Evolutionary conservation across 768 basidiomycete species (phyloP).

Genomic region (Cystofilobasidium macerans): DNA sequence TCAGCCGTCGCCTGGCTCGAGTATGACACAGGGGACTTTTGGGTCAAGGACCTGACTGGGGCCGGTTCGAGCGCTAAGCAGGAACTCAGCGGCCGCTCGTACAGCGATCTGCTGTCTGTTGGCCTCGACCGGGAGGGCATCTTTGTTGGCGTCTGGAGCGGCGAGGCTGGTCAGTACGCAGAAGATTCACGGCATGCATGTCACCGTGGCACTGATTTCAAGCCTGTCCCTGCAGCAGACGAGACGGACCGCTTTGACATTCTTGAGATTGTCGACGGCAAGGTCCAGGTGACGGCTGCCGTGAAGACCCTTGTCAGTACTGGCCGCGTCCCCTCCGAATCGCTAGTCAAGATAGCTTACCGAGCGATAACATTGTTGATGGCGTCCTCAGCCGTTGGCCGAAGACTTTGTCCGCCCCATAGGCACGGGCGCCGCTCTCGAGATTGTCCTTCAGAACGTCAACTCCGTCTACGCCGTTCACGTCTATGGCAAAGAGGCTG

Average conservation of each 20-base stretch:
- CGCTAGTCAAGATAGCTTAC: too few species aligned
- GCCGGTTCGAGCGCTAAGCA: not conserved
- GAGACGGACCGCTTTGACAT: not conserved
- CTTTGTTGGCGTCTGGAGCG: constrained; percentile 50
- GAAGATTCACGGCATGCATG: too few species aligned
- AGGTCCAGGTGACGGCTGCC: too few species aligned
- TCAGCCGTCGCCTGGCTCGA: constrained; percentile 16
- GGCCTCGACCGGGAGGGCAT: constrained; percentile 50
- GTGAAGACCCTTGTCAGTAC: too few species aligned
- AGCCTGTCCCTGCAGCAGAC: too few species aligned
- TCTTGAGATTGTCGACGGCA: too few species aligned
- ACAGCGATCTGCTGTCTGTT: constrained; percentile 49
- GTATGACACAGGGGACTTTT: not conserved
- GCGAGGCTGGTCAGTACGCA: constrained; percentile 37
- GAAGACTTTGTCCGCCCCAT: not conserved
- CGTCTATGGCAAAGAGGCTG: not conserved
- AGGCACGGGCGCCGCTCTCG: not conserved
- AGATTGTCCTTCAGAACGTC: not conserved
- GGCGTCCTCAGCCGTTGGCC: constrained; percentile 51
- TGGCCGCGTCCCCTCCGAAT: too few species aligned
- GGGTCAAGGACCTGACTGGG: not conserved
- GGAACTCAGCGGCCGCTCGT: not conserved
- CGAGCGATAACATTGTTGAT: too few species aligned
- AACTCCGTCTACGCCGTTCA: not conserved
- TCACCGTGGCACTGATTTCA: too few species aligned